A percentile compares a stretch with the other conserved stretches of the same genome.
Conservation (phyloP, 345 rosid species). For the Acer campestre region DNA sequence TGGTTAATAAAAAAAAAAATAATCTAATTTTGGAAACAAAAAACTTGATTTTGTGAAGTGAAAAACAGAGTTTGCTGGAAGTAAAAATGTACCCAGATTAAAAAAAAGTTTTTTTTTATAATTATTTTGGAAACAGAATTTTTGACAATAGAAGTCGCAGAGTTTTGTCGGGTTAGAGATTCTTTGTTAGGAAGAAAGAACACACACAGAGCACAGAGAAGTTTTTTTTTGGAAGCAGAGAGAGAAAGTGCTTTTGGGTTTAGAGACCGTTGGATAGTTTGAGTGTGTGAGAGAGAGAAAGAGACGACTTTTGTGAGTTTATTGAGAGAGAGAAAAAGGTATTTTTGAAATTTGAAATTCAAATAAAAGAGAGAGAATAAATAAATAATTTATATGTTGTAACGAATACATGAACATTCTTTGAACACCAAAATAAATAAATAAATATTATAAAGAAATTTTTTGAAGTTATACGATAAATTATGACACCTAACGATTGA, state of each 20-base stretch:
- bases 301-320: neutral
- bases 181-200: neutral
- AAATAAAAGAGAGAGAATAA: slow-evolving; percentile 12
- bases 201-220: neutral
- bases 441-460: neutral
- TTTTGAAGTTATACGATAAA: neutral
- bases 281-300: neutral
- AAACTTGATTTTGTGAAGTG: neutral
- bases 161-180: neutral
- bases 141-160: neutral
- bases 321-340: slow-evolving; percentile 10
- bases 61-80: neutral
- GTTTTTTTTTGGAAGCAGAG: neutral
- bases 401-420: slow-evolving; percentile 28
- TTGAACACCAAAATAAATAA: too few relatives aligned
- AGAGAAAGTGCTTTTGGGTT: slow-evolving; percentile 5
- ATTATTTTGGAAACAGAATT: neutral
- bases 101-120: neutral
- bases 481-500: too few relatives aligned
- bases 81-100: neutral
- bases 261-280: slow-evolving; percentile 24
- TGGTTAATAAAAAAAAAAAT: too few relatives aligned
- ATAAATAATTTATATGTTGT: neutral
- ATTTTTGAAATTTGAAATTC: slow-evolving; percentile 58
- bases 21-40: neutral